Base-by-base conservation (phyloP, 1,284 basidiomycete genomes). In the Irpex rosettiformis region DNA sequence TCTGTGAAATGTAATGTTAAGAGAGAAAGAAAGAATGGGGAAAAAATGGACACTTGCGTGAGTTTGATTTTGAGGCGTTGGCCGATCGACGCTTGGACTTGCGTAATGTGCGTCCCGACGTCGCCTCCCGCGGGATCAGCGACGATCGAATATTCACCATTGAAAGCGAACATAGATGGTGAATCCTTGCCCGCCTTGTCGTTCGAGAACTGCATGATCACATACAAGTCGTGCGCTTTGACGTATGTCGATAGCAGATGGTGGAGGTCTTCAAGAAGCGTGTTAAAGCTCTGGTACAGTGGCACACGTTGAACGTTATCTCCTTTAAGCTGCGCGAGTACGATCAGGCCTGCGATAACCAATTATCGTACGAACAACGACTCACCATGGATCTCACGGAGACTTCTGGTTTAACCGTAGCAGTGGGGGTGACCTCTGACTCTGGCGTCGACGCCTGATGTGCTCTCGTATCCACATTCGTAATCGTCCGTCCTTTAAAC, bases 61-160 rank as follows among this genome's bases (percentile, higher is more conserved):
- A 84, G 80, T 33, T 66, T 61, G 13, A 81, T 61, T 8, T 68
- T 68, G 11, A 73, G 67, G 0, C 68, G 66, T 21, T 66, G 62
- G 58, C 73, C 73, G 24, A 81, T 61, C 30, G 75, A 71, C n/a
- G 66, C 65, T 63, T 75, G 74, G 47, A 79, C 64, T 25, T 61
- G 60, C 54, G 72, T 60, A 28, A 75, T 73, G 40, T 66, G 64
- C 6, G 63, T 54, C 54, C 73, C 67, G 5, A 82, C 65, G 28
- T 75, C 68, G 21, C 74, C 74, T 55, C 78, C 77, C 25, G 71
- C 60, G 6, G 72, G 72, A 11, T 71, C 67, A 0, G 77, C 75
- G 21, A 84, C 77, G 28, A 78, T 67, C 4, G 82, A 80, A 66
- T 76, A 84, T 67, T 85, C 83, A 18, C 82, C 83, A 45, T 78